Base-by-base conservation (phyloP, 371 early-diverging fungal species). In the Catenaria anguillulae region DNA sequence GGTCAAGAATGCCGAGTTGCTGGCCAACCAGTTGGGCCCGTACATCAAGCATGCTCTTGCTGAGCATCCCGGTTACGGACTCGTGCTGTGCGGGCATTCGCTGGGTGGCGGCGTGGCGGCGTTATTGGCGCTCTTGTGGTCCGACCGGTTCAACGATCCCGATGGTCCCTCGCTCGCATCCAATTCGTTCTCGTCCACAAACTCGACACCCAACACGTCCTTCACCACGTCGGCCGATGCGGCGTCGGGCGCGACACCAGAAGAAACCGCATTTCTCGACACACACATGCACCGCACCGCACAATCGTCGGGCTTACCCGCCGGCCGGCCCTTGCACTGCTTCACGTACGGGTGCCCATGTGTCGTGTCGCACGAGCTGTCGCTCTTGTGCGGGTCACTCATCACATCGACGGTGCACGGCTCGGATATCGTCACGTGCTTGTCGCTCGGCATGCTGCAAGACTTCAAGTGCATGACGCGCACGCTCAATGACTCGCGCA, bases 101-200 rank as follows among this genome's bases (percentile, higher is more conserved):
- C 66, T 90, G 5, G 90, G 89, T 52, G 90, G 83, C 31, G 90
- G 89, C 4, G 88, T 89, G 4, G 85, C 85, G 0, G 71, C 82
- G 2, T 62, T 90, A 40, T 63, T 90, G 5, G 69, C 83, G 24
- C 71, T 89, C 6, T 65, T 90, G 17, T 89, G 88, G 90, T 74
- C 81, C 70, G 79, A 62, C 67, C 75, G 67, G 73, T 79, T 66
- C 35, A 63, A 24, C 46, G 55, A 72, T 40, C 50, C 52, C 8
- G 52, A 62, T 31, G n/a, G n/a, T n/a, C n/a, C n/a, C n/a, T n/a
- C n/a, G n/a, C n/a, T n/a, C n/a, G n/a, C n/a, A n/a, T n/a, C n/a
- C n/a, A n/a, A n/a, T n/a, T 19, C 56, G 0, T 4, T 23, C 2
- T 19, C 19, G 29, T 54, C 33, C 17, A 33, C 33, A 4, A 17